These are phyloP conservation scores for Clarkia xantiana DNA, from an alignment of 345 rosid species.

Conservation along the genomic window DNA sequence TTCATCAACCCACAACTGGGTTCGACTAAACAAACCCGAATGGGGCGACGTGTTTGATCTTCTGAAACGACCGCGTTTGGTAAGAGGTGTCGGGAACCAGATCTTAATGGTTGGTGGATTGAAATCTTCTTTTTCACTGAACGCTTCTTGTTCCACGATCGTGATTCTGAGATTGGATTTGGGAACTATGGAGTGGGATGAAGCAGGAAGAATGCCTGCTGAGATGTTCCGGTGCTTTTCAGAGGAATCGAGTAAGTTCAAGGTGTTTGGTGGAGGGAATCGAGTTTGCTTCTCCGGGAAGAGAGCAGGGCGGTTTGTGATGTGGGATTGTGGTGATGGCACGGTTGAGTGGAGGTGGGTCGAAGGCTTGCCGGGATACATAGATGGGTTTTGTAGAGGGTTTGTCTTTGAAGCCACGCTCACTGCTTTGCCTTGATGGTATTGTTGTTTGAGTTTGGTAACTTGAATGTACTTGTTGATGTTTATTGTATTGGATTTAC, in stretches of 20 bases:
- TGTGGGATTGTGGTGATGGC: conserved; percentile 55
- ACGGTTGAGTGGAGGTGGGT: conserved; percentile 58
- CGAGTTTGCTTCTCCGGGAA: conserved; percentile 71
- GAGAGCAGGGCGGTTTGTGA: conserved; percentile 50
- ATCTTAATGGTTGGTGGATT: conserved; percentile 75
- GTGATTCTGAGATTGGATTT: conserved; percentile 64
- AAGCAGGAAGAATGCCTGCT: conserved; percentile 71
- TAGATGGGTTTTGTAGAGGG: conserved; percentile 65
- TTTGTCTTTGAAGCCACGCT: conserved; percentile 57
- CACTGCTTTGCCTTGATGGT: conserved; percentile 32
- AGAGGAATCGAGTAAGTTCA: conserved; percentile 70
- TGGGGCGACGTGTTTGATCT: conserved; percentile 84
- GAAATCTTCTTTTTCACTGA: conserved; percentile 59
- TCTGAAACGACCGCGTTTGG: conserved; percentile 68
- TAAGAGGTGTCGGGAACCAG: conserved; percentile 37
- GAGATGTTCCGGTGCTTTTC: conserved; percentile 63
- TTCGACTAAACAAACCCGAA: conserved; percentile 56
- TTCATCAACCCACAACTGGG: conserved; percentile 40
- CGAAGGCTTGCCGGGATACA: conserved; percentile 48
- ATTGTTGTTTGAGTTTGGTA: no score
- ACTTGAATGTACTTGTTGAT: no score
- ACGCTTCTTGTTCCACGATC: conserved; percentile 65
- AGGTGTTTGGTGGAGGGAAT: conserved; percentile 83
- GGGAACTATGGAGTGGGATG: conserved; percentile 78
- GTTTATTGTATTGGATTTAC: no score